Conservation (phyloP, 805 yeast genomes). For the Kodamaea nitidulidarum region DNA sequence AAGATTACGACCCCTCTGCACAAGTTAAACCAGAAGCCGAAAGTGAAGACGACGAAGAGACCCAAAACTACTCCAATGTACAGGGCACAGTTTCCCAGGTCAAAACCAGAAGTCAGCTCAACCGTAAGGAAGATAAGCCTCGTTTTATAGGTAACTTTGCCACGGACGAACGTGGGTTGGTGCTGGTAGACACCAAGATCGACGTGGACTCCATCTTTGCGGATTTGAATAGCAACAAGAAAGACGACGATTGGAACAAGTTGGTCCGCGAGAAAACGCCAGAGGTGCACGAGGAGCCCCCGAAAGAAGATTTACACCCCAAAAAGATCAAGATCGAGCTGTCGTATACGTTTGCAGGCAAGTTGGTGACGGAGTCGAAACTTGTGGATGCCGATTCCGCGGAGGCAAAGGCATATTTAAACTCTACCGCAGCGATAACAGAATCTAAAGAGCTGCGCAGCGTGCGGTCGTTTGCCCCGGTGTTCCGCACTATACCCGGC, state of each 20-base stretch:
- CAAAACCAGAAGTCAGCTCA: slow-evolving; percentile 58
- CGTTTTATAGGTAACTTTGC: slow-evolving; percentile 13
- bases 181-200: slow-evolving; percentile 13
- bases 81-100: slow-evolving; percentile 56
- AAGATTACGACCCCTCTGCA: slow-evolving; percentile 28
- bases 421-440: slow-evolving; percentile 43
- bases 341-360: slow-evolving; percentile 87
- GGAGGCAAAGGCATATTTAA: slow-evolving; percentile 79
- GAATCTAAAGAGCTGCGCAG: slow-evolving; percentile 10
- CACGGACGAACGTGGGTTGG: slow-evolving; percentile 16
- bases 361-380: slow-evolving; percentile 70
- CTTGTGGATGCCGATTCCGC: slow-evolving; percentile 74
- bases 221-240: slow-evolving; percentile 17
- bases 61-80: slow-evolving; percentile 46
- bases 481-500: slow-evolving; percentile 31
- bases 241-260: slow-evolving; percentile 10
- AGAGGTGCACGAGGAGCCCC: slow-evolving; percentile 5
- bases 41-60: slow-evolving; percentile 24
- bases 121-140: slow-evolving; percentile 23
- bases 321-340: slow-evolving; percentile 69
- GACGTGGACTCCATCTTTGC: slow-evolving; percentile 33
- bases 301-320: slow-evolving; percentile 18
- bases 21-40: slow-evolving; percentile 26
- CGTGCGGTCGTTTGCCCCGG: slow-evolving; percentile 29
- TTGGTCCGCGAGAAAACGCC: slow-evolving; percentile 9